Conservation (phyloP, 1,284 basidiomycete species). For the Ganoderma resinaceum region DNA sequence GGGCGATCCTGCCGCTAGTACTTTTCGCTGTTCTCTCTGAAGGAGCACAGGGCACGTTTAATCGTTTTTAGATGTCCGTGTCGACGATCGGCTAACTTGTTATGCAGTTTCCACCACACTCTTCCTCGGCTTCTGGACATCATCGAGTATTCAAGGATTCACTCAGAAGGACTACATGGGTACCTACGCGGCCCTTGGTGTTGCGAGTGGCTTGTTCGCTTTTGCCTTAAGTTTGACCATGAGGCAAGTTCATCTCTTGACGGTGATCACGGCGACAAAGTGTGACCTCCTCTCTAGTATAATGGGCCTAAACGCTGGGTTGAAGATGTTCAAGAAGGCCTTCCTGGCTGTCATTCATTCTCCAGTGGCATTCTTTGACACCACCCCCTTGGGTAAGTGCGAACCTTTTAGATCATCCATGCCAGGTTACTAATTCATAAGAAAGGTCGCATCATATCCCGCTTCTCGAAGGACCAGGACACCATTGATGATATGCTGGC, state of each 20-base stretch:
- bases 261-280: background rate
- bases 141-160: conserved; percentile 51
- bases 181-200: conserved; percentile 69
- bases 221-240: conserved; percentile 63
- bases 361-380: conserved; percentile 83
- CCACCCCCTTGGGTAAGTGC: conserved; percentile 74
- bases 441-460: conserved; percentile 60
- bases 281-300: conserved; percentile 48
- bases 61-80: too few relatives aligned
- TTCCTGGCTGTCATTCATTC: conserved; percentile 66
- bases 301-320: conserved; percentile 62
- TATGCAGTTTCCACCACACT: conserved; percentile 46
- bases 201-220: conserved; percentile 59
- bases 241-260: conserved; percentile 45
- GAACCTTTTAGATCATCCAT: too few relatives aligned
- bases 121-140: conserved; percentile 51
- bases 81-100: background rate
- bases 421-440: conserved; percentile 33
- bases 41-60: conserved; percentile 38
- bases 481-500: conserved; percentile 61
- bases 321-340: conserved; percentile 66
- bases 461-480: conserved; percentile 72
- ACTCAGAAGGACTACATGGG: conserved; percentile 69
- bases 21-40: conserved; percentile 42
- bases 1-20: conserved; percentile 48